These are phyloP conservation scores for Rehmannia glutinosa DNA, from an alignment of 257 asterid genomes.

Conservation along the genomic window DNA sequence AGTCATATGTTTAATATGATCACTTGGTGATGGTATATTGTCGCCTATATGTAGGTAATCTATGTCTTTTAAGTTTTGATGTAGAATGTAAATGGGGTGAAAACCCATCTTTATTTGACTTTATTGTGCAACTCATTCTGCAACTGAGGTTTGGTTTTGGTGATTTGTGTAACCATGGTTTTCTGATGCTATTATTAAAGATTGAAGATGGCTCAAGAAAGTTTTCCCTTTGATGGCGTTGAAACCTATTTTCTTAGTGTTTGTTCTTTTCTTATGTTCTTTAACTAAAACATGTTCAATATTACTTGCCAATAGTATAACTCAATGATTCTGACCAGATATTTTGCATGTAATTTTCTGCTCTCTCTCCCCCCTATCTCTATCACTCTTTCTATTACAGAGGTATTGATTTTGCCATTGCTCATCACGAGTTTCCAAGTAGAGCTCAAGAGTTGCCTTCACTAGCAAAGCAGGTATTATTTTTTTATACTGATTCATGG, in stretches of 20 bases:
- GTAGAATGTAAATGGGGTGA: not conserved
- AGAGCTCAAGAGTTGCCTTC: constrained; percentile 52
- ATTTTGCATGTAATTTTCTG: not conserved
- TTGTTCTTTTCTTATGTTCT: not conserved
- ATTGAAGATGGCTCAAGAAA: not conserved
- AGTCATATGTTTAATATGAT: not conserved
- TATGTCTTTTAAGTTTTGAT: not conserved
- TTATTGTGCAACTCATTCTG: not conserved
- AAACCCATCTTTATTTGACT: not conserved
- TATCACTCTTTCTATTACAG: constrained; percentile 48
- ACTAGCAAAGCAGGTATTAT: constrained; percentile 50
- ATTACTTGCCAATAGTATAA: not conserved
- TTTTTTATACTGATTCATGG: not conserved
- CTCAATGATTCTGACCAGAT: not conserved
- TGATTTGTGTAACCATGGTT: not conserved
- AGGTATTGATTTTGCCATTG: constrained; percentile 59
- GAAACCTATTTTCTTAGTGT: not conserved
- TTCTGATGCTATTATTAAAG: not conserved
- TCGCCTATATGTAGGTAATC: not conserved
- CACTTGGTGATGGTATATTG: not conserved
- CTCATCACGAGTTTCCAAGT: constrained; percentile 45
- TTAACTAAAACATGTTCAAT: not conserved
- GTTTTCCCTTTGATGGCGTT: not conserved
- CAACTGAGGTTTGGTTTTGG: not conserved
- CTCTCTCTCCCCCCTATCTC: not conserved